phyloP scores from a whole-genome alignment of 805 yeast species.

The Tetrapisispora namnaoensis region DNA sequence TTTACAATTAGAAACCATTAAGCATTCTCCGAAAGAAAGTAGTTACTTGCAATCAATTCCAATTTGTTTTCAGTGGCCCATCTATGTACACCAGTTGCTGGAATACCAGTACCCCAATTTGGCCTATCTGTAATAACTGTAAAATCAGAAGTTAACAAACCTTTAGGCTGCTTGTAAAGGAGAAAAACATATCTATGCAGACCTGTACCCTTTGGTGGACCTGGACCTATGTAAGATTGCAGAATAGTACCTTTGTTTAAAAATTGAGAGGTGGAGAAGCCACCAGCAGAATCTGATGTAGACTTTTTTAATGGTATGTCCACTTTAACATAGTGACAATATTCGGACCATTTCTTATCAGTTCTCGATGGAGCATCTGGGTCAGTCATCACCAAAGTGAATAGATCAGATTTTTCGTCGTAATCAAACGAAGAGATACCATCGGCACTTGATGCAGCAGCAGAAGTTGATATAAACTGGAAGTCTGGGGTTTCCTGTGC shows the following conservation, averaged over 20 bases:
- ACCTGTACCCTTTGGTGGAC: constrained; percentile 81
- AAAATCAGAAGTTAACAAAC: constrained; percentile 15
- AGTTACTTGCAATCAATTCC: constrained; percentile 65
- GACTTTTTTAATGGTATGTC: constrained; percentile 28
- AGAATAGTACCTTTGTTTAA: constrained; percentile 33
- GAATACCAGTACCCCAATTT: constrained; percentile 77
- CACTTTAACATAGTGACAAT: constrained; percentile 59
- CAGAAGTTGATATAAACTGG: constrained; percentile 49
- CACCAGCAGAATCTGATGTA: constrained; percentile 5
- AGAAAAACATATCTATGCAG: constrained; percentile 79
- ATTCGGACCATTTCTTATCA: constrained; percentile 85
- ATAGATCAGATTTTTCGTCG: constrained; percentile 32
- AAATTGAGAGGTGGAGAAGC: constrained; percentile 17
- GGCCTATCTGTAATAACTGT: constrained; percentile 21
- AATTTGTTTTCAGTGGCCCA: constrained; percentile 60
- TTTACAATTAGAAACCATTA: neutral
- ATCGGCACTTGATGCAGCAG: constrained; percentile 1
- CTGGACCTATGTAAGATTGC: constrained; percentile 68
- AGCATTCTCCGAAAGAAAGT: constrained; percentile 67
- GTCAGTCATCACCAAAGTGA: constrained; percentile 74
- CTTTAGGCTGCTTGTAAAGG: constrained; percentile 52
- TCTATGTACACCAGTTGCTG: constrained; percentile 67
- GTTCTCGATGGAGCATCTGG: constrained; percentile 87
- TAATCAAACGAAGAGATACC: neutral
- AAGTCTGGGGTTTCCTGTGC: constrained; percentile 62